Base-by-base conservation (phyloP, 768 basidiomycete genomes). In the Trametes punicea region DNA sequence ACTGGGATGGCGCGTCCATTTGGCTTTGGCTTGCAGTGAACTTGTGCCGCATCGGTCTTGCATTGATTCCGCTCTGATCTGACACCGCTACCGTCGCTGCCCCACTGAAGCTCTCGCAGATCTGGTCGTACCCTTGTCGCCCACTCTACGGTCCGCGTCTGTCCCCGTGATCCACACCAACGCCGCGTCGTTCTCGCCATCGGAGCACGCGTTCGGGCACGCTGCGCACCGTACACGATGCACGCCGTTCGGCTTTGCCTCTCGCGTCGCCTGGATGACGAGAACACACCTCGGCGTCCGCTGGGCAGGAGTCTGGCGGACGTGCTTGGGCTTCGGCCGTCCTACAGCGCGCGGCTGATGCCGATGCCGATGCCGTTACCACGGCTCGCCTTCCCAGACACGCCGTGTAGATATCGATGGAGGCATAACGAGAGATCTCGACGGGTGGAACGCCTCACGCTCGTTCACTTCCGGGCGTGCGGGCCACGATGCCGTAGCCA, bases 301-400 rank as follows among this genome's bases (percentile, higher is more conserved):
- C 51, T 44, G 51, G 51, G 7, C 40, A 18, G 40, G 51, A 51
- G 51, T 20, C 51, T 52, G 51, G 42, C 42, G 23, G 6, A 13
- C 42, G 23, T 25, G 51, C 20, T 7, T 36, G 21, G 29, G 41
- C 40, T 34, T 23, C 30, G 34, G 40, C 31, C 51, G 41, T 52
- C 15, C 40, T 13, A 18, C 15, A 18, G 46, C 30, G 31, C 21
- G 46, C 16, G 30, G 30, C 1, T 26, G 15, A 9, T 21, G 42
- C 46, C 18, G 30, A 47, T 47, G 29, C 46, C 20, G 47, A 36
- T 25, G 30, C 47, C 34, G 34, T 31, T 6, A 21, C 21, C 2
- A 20, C 34, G 25, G 23, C 16, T 18, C 30, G 29, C 40, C 39
- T 33, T 25, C 16, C 34, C 25, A 15, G 48, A 25, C 23, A 11